Conservation (phyloP, 768 basidiomycete species). For the Leccinum olivaceopallidum region DNA sequence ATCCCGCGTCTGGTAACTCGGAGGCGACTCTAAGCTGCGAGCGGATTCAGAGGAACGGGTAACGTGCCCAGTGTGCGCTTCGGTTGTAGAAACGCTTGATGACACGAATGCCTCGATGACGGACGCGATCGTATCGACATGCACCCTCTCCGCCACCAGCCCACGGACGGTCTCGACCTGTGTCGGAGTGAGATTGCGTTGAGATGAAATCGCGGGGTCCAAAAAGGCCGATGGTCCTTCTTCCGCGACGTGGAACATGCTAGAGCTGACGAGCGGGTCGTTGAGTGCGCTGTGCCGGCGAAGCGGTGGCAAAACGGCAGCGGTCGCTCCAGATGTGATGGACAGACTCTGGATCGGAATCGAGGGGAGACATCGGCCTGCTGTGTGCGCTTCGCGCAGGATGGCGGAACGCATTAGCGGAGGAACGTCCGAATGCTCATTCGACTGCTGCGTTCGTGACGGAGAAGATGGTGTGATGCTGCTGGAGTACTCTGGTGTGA, state of each 20-base stretch:
- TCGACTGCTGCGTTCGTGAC: not conserved
- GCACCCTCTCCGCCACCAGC: no score
- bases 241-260: not conserved
- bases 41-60: no score
- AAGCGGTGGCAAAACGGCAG: slow-evolving; percentile 1
- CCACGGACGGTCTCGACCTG: no score
- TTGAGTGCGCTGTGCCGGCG: not conserved
- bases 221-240: not conserved
- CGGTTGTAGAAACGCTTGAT: no score
- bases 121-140: no score
- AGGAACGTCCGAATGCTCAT: not conserved
- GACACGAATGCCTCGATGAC: no score
- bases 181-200: not conserved
- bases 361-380: not conserved
- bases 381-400: slow-evolving; percentile 12
- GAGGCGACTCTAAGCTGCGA: no score
- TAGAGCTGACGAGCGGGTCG: not conserved
- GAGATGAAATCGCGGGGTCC: not conserved
- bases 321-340: not conserved
- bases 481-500: not conserved
- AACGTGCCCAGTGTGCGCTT: no score
- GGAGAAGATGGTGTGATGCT: not conserved
- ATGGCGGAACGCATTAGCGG: slow-evolving; percentile 10
- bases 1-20: no score
- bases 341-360: not conserved